Base-by-base conservation (phyloP, 371 early-diverging fungal species). In the Mucor velutinosus region DNA sequence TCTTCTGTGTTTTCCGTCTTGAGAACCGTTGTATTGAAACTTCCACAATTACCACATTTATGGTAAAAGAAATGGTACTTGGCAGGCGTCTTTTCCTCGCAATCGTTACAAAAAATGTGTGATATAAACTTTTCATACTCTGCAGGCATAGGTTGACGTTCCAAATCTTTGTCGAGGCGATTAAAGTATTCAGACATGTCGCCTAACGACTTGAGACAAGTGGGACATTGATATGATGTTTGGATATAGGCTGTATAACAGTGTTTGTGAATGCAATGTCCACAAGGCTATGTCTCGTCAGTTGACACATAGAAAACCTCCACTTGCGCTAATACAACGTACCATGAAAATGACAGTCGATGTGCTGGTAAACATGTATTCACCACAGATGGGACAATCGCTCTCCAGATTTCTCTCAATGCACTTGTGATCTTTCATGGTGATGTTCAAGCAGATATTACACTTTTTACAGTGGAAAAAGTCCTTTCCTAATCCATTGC, bases 361-460 rank as follows among this genome's bases (percentile, higher is more conserved):
- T 1, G 92, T 91, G 37, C 89, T 89, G 0, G 95, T 96, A 67
- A 96, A 96, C 87, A 99, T 89, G 76, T 91, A 93, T 73, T 99
- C 99, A 43, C 96, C 95, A 79, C 99, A 99, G 60, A 99, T 97
- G 0, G 98, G 97, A 70, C 99, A 99, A 77, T 97, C 94, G 61
- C 90, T 86, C 66, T 96, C 95, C 37, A 97, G 73, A 56, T 92
- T 95, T 23, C 93, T 86, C 76, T 99, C 99, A 47, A 96, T 95
- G 70, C 99, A 99, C 57, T 89, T 88, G 80, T 99, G 99, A 12
- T 89, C 84, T 62, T 91, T 85, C 63, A 93, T 84, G 7, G 73
- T 59, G 7, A 92, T 90, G 4, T 86, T 79, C 88, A 99, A 92
- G 70, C 99, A 99, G 0, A 96, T 92, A 69, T 95, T 93, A 77